Conservation (phyloP, 768 basidiomycete species). For the Boletus rubescentipes region DNA sequence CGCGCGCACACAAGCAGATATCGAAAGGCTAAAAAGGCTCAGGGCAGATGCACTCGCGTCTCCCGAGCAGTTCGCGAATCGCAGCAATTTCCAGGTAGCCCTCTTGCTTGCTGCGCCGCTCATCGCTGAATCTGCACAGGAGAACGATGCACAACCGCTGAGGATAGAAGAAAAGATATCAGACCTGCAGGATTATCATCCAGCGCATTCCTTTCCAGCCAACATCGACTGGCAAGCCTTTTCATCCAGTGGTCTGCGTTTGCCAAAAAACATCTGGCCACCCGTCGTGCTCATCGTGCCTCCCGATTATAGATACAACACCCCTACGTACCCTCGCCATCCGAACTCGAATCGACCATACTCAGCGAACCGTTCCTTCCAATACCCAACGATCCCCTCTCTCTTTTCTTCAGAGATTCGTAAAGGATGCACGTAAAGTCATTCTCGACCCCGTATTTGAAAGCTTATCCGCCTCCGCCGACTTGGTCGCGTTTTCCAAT, state of each 20-base stretch:
- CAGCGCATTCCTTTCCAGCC: conserved; percentile 40
- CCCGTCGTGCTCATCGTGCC: conserved; percentile 10
- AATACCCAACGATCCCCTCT: conserved; percentile 42
- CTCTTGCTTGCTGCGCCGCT: background rate
- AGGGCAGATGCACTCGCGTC: conserved; percentile 38
- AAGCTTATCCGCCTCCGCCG: conserved; percentile 16
- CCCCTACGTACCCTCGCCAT: conserved; percentile 50
- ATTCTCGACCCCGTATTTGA: conserved; percentile 49
- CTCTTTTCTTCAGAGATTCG: conserved; percentile 57
- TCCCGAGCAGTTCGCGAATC: conserved; percentile 34
- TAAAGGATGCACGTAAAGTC: conserved; percentile 48
- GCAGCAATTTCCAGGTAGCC: conserved; percentile 37
- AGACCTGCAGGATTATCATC: conserved; percentile 43
- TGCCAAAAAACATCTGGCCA: background rate
- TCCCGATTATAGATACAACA: conserved; percentile 45
- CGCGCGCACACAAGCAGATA: conserved; percentile 59
- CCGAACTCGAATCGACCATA: conserved; percentile 36
- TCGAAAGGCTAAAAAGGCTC: conserved; percentile 52
- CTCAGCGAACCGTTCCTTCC: conserved; percentile 39
- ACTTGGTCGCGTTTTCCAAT: conserved; percentile 20
- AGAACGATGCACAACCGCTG: conserved; percentile 29
- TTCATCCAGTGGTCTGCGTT: conserved; percentile 49
- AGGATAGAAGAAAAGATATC: conserved; percentile 39
- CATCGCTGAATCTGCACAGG: conserved; percentile 22
- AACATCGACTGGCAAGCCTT: conserved; percentile 65